phyloP scores from a whole-genome alignment of 202 grass and related monocot genomes.

The Digitaria exilis region DNA sequence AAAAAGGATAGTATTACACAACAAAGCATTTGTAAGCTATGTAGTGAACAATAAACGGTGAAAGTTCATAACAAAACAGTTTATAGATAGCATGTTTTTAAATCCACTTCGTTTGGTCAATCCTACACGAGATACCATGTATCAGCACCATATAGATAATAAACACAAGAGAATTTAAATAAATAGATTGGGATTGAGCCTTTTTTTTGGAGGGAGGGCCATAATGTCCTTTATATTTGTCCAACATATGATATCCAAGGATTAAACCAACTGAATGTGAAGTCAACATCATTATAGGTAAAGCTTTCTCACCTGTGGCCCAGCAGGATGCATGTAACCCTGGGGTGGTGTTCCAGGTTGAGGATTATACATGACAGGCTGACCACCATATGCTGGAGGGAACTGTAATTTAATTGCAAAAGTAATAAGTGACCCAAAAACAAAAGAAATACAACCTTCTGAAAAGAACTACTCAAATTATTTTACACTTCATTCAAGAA shows the following conservation, averaged over 20 bases:
- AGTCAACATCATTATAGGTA: slow-evolving; percentile 16
- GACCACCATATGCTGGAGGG: slow-evolving; percentile 60
- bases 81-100: neutral
- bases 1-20: neutral
- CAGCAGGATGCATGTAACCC: slow-evolving; percentile 75
- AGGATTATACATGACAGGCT: slow-evolving; percentile 68
- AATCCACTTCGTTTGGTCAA: neutral
- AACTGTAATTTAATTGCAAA: slow-evolving; percentile 57
- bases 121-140: neutral
- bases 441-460: neutral
- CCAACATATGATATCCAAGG: slow-evolving; percentile 5
- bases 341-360: slow-evolving; percentile 65
- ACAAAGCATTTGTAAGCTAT: neutral
- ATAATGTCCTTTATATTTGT: neutral
- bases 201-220: too few relatives aligned
- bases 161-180: neutral
- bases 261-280: neutral
- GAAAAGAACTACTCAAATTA: neutral
- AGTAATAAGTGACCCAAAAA: neutral
- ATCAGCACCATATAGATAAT: neutral
- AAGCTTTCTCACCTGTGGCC: slow-evolving; percentile 52
- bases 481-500: neutral
- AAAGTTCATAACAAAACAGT: neutral
- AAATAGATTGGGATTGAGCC: neutral
- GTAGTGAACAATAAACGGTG: neutral